Conservation (phyloP, 2,329 filamentous ascomycete genomes). For the Fusarium nanum region DNA sequence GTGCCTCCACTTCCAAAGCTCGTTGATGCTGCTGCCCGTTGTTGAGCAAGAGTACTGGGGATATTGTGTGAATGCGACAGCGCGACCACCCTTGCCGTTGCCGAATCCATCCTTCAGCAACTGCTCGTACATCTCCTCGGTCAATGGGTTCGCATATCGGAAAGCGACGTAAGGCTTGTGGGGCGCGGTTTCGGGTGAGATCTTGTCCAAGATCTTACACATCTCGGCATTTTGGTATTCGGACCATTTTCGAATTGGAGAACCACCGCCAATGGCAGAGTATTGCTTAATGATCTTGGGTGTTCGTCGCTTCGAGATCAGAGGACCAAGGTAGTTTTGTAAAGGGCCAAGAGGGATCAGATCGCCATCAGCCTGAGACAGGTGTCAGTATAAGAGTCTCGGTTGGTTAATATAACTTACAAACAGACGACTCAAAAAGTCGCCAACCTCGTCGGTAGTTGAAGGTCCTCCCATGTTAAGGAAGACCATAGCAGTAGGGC, state of each 20-base stretch:
- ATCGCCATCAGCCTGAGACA: conserved; percentile 82
- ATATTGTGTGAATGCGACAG: conserved; percentile 97
- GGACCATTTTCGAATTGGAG: conserved; percentile 97
- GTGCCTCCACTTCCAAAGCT: conserved; percentile 97
- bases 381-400: conserved; percentile 21
- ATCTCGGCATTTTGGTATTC: conserved; percentile 94
- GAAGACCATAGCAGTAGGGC: conserved; percentile 97
- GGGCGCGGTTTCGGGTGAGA: conserved; percentile 91
- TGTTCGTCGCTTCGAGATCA: conserved; percentile 87
- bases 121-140: conserved; percentile 89
- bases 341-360: conserved; percentile 94
- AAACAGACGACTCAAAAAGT: conserved; percentile 91
- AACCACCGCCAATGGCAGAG: conserved; percentile 94
- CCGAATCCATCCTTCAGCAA: conserved; percentile 92
- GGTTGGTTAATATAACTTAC: conserved; percentile 64
- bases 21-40: conserved; percentile 94
- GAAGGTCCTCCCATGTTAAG: conserved; percentile 98
- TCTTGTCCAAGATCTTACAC: conserved; percentile 95
- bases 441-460: conserved; percentile 86
- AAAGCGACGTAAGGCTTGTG: conserved; percentile 99
- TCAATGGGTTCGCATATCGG: conserved; percentile 92
- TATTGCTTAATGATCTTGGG: conserved; percentile 98
- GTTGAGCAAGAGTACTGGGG: conserved; percentile 99
- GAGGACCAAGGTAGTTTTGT: conserved; percentile 88
- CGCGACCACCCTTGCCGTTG: conserved; percentile 86